Evolutionary conservation across 148 eudicot genomes (phyloP), one percentile per base, ranked within the genome.

Genomic region (Heliamphora exappendiculata): DNA sequence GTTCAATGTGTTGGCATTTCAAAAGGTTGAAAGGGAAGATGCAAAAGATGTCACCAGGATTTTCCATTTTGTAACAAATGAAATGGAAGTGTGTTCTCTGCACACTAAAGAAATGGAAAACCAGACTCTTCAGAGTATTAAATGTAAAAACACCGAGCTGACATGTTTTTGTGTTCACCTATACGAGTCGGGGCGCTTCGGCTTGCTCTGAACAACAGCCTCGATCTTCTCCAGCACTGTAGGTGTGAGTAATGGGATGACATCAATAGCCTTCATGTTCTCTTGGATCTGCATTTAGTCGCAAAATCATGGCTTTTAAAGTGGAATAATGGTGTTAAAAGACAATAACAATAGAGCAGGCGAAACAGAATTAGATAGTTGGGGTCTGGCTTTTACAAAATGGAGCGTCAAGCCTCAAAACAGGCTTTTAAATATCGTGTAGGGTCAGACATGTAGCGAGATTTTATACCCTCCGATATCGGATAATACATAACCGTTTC

Each of bases 231-330:
- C 97, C 88, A 93, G 58, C 39, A 93, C 80, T 1, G 82, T 75
- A 42, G 96, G 89, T 5, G 98, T 93, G 29, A 93, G 91, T 87
- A 78, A 66, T 7, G 98, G 98, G 71, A 93, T 89, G 8, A 89
- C 96, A 76, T 83, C 79, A 49, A 93, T 76, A 9, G 98, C 98
- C 80, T 91, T 93, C 98, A 93, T 93, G 78, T 93, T 93, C 78
- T 93, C 98, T 81, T 86, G 78, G 74, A 93, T 74, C 98, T 93
- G 88, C 88, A 86, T n/a, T 58, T 72, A 12, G 5, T 29, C n/a
- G 9, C 1, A 51, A 73, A 84, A 65, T 4, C 33, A 22, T 2
- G 47, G 33, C 20, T 11, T 50, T 70, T 71, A 50, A 49, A 29
- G 41, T 28, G 65, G 33, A 12, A 12, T n/a, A n/a, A n/a, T 41